Conservation (phyloP, 441 rosid species). For the Bocquillonia castaneifolia region DNA sequence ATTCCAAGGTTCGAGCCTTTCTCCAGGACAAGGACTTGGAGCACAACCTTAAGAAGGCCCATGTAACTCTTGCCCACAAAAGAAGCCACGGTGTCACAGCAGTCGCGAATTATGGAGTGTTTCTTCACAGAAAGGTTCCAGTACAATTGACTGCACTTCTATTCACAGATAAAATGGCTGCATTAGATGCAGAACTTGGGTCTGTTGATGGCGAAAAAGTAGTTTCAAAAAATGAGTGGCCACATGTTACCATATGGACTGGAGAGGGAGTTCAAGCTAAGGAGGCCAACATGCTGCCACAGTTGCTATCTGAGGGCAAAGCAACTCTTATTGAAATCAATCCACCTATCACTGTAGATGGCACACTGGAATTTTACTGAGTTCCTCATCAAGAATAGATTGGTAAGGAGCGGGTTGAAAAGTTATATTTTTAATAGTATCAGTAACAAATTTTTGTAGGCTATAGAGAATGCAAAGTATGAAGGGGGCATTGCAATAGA, state of each 20-base stretch:
- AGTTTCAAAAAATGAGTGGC: constrained; percentile 69
- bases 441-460: constrained; percentile 26
- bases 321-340: constrained; percentile 58
- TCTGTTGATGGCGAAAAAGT: constrained; percentile 61
- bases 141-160: constrained; percentile 65
- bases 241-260: constrained; percentile 83
- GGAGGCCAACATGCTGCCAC: constrained; percentile 71
- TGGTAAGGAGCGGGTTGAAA: neutral
- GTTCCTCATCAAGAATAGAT: neutral
- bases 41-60: constrained; percentile 51
- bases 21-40: constrained; percentile 50
- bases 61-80: constrained; percentile 91
- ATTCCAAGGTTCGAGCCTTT: constrained; percentile 43
- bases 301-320: constrained; percentile 58
- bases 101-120: constrained; percentile 60
- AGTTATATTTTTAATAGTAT: neutral
- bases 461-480: neutral
- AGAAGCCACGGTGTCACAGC: constrained; percentile 80
- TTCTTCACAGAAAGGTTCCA: constrained; percentile 49
- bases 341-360: constrained; percentile 58
- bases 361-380: constrained; percentile 68
- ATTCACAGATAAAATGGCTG: constrained; percentile 71
- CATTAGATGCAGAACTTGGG: constrained; percentile 61
- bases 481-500: too few relatives aligned
- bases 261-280: constrained; percentile 55